Conservation (phyloP, 768 basidiomycete species). For the Leccinum imitatum region DNA sequence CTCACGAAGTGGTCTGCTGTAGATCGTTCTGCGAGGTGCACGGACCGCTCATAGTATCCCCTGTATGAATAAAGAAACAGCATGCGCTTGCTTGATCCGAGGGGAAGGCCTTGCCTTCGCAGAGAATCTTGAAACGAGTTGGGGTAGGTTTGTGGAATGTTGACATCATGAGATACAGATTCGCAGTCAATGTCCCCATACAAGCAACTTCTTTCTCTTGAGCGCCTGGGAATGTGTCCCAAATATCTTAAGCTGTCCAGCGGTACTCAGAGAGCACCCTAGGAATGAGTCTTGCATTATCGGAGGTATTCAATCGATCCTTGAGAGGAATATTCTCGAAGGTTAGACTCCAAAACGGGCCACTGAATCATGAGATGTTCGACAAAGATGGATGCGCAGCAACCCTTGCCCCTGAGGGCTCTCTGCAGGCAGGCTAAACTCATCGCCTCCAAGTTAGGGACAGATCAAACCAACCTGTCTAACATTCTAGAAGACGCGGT, state of each 20-base stretch:
- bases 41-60: neutral
- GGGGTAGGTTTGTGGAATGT: conserved; percentile 92
- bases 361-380: neutral
- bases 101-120: conserved; percentile 92
- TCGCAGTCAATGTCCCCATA: conserved; percentile 93
- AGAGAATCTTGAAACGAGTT: conserved; percentile 88
- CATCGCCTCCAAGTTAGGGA: neutral
- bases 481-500: neutral
- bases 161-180: conserved; percentile 93
- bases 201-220: conserved; percentile 88
- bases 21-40: neutral
- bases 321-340: neutral
- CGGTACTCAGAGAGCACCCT: neutral
- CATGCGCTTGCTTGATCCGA: conserved; percentile 78
- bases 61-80: conserved; percentile 7
- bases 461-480: neutral
- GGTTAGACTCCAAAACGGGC: neutral
- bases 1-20: conserved; percentile 1
- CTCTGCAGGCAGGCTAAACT: neutral
- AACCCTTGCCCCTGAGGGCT: neutral
- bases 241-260: neutral
- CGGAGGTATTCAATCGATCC: neutral
- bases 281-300: neutral
- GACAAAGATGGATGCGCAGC: neutral
- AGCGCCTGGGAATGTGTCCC: conserved; percentile 58